Base-by-base conservation (phyloP, 2,329 filamentous ascomycete species). In the Ophiostoma ulmi region DNA sequence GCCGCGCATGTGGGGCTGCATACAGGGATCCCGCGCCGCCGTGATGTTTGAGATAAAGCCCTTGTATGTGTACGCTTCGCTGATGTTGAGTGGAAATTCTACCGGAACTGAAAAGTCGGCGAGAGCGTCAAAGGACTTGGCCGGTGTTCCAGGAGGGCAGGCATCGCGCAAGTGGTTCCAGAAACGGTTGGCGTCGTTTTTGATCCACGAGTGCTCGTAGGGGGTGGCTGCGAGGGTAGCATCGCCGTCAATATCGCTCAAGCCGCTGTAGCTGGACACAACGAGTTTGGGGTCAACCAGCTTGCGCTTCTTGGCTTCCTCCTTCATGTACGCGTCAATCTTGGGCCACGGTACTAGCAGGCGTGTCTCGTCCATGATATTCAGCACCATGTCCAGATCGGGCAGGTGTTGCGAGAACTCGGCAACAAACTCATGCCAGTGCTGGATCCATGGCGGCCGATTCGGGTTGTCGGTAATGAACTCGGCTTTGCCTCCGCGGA, bases 311-410 rank as follows among this genome's bases (percentile, higher is more conserved):
- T 78, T 77, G 70, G 78, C 78, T 75, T 88, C 87, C 58, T 80
- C 78, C 13, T 78, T 77, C 13, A 88, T 80, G 69, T 86, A 79
- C 36, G 79, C 79, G 36, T 84, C 80, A 72, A 90, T 82, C 20
- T 84, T 81, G 69, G 89, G 82, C 78, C 83, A 87, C 10, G 87
- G 83, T 7, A 88, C 86, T 38, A 89, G 79, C 20, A 91, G 78
- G 22, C 88, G 82, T 36, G 88, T 84, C 75, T 90, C 86, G 76
- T 90, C 87, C 78, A 88, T 82, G 68, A 83, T 81, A 75, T 90
- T 90, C 79, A 90, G 85, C 14, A 87, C 84, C 80, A 90, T 88
- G 76, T 90, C 87, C 76, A 90, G 84, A 73, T 90, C 87, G 7
- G 88, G 88, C 35, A 90, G 77, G 70, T 84, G 78, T 26, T 81